A percentile compares a stretch with the other conserved stretches of the same genome.
Evolutionary conservation across 2,329 filamentous ascomycete genomes (phyloP).

Genomic region (Bipolaris cookei): DNA sequence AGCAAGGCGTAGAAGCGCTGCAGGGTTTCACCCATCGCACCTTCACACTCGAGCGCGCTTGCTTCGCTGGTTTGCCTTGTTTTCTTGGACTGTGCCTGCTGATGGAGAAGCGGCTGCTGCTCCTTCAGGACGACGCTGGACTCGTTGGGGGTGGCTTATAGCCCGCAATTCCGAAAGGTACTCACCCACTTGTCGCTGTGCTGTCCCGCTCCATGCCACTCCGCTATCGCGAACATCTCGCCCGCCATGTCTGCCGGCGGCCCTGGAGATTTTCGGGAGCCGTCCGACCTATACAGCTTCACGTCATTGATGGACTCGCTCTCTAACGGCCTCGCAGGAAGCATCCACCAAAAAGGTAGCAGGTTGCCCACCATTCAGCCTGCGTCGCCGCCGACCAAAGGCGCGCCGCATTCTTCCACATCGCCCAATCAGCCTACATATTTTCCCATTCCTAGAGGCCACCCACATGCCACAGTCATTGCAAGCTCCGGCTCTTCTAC

Average conservation of each 20-base stretch:
- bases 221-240: constrained; percentile 28
- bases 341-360: constrained; percentile 16
- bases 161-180: constrained; percentile 30
- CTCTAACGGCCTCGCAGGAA: constrained; percentile 36
- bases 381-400: constrained; percentile 37
- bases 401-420: constrained; percentile 29
- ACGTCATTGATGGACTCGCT: constrained; percentile 19
- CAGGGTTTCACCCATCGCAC: constrained; percentile 19
- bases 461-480: constrained; percentile 39
- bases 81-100: constrained; percentile 35
- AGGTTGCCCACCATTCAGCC: constrained; percentile 39
- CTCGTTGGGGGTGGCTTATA: constrained; percentile 42
- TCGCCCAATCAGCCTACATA: constrained; percentile 21
- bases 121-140: constrained; percentile 44
- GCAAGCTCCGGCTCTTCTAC: constrained; percentile 35
- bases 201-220: constrained; percentile 28
- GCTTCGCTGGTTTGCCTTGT: constrained; percentile 20
- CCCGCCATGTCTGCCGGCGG: constrained; percentile 28
- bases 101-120: constrained; percentile 45
- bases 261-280: constrained; percentile 21
- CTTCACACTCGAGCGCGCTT: constrained; percentile 22
- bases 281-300: constrained; percentile 13
- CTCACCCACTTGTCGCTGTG: constrained; percentile 23
- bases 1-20: constrained; percentile 14
- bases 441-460: constrained; percentile 17